Percentiles rank a stretch among this genome's conserved stretches.
phyloP scores from a whole-genome alignment of 2,329 filamentous ascomycete genomes.

The Aspergillus texensis region DNA sequence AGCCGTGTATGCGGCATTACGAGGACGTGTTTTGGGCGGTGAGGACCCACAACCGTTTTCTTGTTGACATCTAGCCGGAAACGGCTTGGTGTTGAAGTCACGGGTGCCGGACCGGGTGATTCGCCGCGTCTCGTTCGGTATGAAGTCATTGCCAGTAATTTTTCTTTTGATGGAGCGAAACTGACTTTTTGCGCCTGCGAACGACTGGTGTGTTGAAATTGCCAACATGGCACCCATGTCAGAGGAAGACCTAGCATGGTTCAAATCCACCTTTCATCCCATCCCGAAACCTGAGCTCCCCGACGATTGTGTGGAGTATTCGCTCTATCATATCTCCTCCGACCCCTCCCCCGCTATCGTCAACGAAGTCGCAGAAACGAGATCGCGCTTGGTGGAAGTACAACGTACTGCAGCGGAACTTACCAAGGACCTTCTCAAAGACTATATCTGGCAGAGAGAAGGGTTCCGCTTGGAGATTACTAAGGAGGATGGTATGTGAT shows the following conservation, averaged over 20 bases:
- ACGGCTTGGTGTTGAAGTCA: slow-evolving; percentile 31
- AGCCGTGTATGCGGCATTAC: slow-evolving; percentile 12
- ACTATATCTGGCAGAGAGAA: slow-evolving; percentile 96
- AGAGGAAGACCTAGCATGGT: slow-evolving; percentile 65
- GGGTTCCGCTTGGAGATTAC: slow-evolving; percentile 68
- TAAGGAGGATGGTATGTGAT: slow-evolving; percentile 61
- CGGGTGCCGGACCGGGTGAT: slow-evolving; percentile 25
- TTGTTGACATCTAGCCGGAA: slow-evolving; percentile 48
- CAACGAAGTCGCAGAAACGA: slow-evolving; percentile 53
- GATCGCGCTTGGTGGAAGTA: slow-evolving; percentile 69
- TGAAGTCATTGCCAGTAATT: slow-evolving; percentile 38
- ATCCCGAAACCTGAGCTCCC: slow-evolving; percentile 68
- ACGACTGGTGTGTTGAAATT: neutral
- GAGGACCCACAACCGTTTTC: slow-evolving; percentile 22
- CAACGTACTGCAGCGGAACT: slow-evolving; percentile 69
- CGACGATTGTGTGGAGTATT: slow-evolving; percentile 86
- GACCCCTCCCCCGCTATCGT: slow-evolving; percentile 56
- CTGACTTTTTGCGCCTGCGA: neutral
- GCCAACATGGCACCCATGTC: slow-evolving; percentile 45
- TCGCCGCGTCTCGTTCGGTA: slow-evolving; percentile 31
- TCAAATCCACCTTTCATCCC: slow-evolving; percentile 65
- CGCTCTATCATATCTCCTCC: slow-evolving; percentile 70
- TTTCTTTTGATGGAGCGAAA: neutral
- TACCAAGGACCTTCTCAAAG: slow-evolving; percentile 67
- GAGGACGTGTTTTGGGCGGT: slow-evolving; percentile 39